phyloP scores from a whole-genome alignment of 805 yeast species.

The Pichia deserticola region DNA sequence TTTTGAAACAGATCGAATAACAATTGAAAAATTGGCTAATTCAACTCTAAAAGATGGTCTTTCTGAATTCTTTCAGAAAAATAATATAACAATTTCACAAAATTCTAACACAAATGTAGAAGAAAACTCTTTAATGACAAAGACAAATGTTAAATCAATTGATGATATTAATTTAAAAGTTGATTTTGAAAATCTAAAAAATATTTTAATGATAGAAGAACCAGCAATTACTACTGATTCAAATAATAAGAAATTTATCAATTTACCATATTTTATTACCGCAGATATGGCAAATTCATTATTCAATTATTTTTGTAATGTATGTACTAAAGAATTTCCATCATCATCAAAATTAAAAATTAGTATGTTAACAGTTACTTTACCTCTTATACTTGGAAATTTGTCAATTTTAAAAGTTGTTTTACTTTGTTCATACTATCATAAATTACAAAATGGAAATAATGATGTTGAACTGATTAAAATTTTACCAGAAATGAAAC shows the following conservation, averaged over 20 bases:
- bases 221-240: slow-evolving; percentile 11
- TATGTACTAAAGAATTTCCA: neutral
- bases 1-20: neutral
- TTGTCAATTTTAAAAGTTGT: slow-evolving; percentile 13
- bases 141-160: neutral
- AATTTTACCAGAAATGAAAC: neutral
- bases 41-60: neutral
- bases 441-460: slow-evolving; percentile 1
- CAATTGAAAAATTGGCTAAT: neutral
- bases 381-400: slow-evolving; percentile 16
- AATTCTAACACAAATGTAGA: neutral
- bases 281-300: slow-evolving; percentile 9
- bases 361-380: slow-evolving; percentile 11
- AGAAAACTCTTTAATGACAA: neutral
- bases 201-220: slow-evolving; percentile 11
- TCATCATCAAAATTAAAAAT: neutral
- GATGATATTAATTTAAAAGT: slow-evolving; percentile 8
- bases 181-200: slow-evolving; percentile 7
- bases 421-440: slow-evolving; percentile 13
- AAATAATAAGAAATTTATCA: slow-evolving; percentile 3
- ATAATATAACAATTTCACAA: neutral
- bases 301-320: slow-evolving; percentile 10
- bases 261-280: slow-evolving; percentile 11
- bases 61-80: neutral
- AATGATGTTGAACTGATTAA: neutral